Evolutionary conservation across 1,284 basidiomycete genomes (phyloP), one percentile per base, ranked within the genome.

Genomic region (Spongispora temasekensis): DNA sequence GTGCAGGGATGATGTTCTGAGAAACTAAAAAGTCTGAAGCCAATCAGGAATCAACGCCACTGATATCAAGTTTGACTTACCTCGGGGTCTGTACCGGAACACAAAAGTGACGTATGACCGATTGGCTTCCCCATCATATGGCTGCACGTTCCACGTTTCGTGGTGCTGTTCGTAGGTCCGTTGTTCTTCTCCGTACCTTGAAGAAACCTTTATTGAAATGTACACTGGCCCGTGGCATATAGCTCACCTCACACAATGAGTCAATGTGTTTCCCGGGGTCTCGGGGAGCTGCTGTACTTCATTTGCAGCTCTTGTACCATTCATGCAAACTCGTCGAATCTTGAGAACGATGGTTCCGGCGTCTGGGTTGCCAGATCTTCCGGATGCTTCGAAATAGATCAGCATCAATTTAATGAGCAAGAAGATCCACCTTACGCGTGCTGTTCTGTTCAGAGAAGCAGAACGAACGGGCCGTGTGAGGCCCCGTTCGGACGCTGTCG

Each of bases 101-200:
- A 82, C 75, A 65, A 89, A 89, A 6, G 83, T 82, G 25, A 88
- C 84, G 56, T 81, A 82, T 19, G 83, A 80, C 19, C 74, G 77
- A 52, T 64, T 70, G 40, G 66, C 75, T 30, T 68, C 62, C 42
- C 73, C 71, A 44, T 81, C 79, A 60, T 81, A 77, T 1, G 83
- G 77, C 59, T 76, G 74, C 4, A 84, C 77, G 8, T 71, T 68
- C 84, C 83, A 88, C 5, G 88, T 89, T 25, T 72, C 69, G 8
- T 72, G 72, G 58, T 71, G 75, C 60, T 83, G 83, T 25, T 73
- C 67, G 28, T 67, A 72, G 13, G 79, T 69, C n/a, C 42, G 59
- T 23, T 58, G 71, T 32, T 82, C 78, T 37, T 76, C 66, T 8
- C 83, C 82, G 60, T 81, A 86, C n/a, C 66, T 69, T 48, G 19